Conservation (phyloP, 257 asterid species). For the Solanum corneliomulleri region DNA sequence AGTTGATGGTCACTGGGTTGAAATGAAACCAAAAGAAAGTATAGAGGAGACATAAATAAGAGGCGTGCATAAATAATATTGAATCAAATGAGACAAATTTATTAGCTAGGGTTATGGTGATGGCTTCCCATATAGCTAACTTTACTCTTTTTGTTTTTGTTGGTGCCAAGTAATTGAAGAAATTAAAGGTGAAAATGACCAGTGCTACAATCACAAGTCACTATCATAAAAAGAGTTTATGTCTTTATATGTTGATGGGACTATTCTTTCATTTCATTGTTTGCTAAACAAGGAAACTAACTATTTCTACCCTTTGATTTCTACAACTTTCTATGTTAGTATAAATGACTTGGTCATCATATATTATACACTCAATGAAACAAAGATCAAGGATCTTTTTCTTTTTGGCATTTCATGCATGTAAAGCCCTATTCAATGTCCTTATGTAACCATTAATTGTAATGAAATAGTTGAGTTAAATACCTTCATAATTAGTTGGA, state of each 20-base stretch:
- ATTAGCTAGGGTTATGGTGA: slow-evolving; percentile 1
- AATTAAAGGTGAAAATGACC: slow-evolving; percentile 30
- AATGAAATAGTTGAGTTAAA: neutral
- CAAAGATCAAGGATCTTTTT: neutral
- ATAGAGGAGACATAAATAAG: neutral
- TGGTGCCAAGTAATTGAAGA: slow-evolving; percentile 7
- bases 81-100: neutral
- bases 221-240: slow-evolving; percentile 10
- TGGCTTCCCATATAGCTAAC: neutral
- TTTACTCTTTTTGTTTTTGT: neutral
- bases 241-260: slow-evolving; percentile 54
- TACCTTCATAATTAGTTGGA: neutral
- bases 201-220: slow-evolving; percentile 39
- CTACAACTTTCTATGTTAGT: slow-evolving; percentile 42
- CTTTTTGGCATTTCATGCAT: neutral
- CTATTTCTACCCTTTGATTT: slow-evolving; percentile 20
- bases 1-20: no score
- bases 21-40: neutral
- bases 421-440: neutral
- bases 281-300: slow-evolving; percentile 31
- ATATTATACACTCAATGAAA: neutral
- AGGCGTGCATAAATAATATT: neutral
- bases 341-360: slow-evolving; percentile 18
- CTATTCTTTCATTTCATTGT: slow-evolving; percentile 29
- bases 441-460: neutral